These are phyloP conservation scores for Boletus eberwhitei DNA, from an alignment of 768 basidiomycete species.

Conservation along the genomic window DNA sequence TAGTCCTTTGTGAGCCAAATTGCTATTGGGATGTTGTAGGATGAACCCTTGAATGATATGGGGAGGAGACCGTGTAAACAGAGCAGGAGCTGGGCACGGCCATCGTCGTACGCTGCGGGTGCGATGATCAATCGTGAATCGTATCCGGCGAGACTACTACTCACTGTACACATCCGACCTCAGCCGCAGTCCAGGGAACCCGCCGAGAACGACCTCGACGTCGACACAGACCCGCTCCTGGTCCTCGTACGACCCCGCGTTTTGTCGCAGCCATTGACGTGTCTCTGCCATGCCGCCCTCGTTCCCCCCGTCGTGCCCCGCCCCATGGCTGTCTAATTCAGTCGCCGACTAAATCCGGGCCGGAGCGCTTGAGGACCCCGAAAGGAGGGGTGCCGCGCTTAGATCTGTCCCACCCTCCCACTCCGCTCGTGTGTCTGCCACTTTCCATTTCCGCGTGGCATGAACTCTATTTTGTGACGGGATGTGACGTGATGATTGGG, in stretches of 20 bases:
- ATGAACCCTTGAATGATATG: conserved; percentile 67
- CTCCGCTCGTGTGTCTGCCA: conserved; percentile 48
- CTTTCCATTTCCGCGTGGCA: conserved; percentile 45
- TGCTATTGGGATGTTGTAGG: conserved; percentile 93
- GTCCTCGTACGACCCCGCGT: conserved; percentile 53
- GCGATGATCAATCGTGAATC: conserved; percentile 1
- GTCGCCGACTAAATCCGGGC: conserved; percentile 4
- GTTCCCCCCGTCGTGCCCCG: neutral
- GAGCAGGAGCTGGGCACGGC: conserved; percentile 86
- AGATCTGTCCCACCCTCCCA: conserved; percentile 27
- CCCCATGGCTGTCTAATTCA: neutral
- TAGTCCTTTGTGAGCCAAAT: conserved; percentile 87
- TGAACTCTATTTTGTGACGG: conserved; percentile 24
- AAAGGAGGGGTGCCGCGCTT: conserved; percentile 12
- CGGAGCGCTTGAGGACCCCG: neutral
- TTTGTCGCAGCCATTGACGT: conserved; percentile 63
- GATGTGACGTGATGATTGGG: conserved; percentile 10
- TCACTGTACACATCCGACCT: conserved; percentile 80
- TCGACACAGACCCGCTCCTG: conserved; percentile 60
- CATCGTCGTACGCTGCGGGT: conserved; percentile 83
- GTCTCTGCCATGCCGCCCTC: conserved; percentile 12
- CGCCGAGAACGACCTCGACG: conserved; percentile 54
- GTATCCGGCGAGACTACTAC: conserved; percentile 8
- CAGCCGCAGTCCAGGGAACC: conserved; percentile 59
- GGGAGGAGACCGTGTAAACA: conserved; percentile 90